A percentile compares a stretch with the other conserved stretches of the same genome.
These are phyloP conservation scores for Zygoascus hellenicus DNA, from an alignment of 1,139 yeast genomes.

Conservation along the genomic window DNA sequence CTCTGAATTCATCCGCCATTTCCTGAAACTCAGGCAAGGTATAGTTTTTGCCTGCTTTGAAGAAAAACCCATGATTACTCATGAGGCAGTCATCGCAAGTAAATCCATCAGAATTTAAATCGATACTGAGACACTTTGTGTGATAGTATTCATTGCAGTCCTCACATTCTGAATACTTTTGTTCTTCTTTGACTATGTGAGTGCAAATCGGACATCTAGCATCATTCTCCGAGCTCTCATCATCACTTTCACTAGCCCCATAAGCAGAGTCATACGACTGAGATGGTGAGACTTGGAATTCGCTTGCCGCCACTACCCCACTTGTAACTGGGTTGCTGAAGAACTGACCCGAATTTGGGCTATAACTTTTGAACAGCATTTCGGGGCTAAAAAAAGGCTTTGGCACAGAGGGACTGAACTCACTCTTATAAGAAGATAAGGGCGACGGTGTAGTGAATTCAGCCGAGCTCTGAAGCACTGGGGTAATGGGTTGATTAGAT, in stretches of 20 bases:
- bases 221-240: not conserved
- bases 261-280: constrained; percentile 2
- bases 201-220: constrained; percentile 7
- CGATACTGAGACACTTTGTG: constrained; percentile 44
- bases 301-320: not conserved
- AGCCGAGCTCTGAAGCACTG: too few species aligned
- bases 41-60: constrained; percentile 67
- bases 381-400: not conserved
- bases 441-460: too few species aligned
- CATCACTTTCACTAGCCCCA: constrained; percentile 6
- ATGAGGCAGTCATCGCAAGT: constrained; percentile 47
- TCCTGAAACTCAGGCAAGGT: constrained; percentile 54
- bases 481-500: too few species aligned
- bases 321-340: not conserved
- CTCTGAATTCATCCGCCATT: constrained; percentile 48
- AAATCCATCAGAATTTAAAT: not conserved
- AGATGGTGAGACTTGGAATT: not conserved
- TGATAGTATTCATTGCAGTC: constrained; percentile 71
- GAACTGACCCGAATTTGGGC: not conserved
- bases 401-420: too few species aligned
- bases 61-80: constrained; percentile 87
- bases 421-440: too few species aligned
- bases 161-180: constrained; percentile 15
- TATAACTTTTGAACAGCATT: not conserved
- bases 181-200: constrained; percentile 1